Base-by-base conservation (phyloP, 805 yeast species). In the Yamadazyma sp. region DNA sequence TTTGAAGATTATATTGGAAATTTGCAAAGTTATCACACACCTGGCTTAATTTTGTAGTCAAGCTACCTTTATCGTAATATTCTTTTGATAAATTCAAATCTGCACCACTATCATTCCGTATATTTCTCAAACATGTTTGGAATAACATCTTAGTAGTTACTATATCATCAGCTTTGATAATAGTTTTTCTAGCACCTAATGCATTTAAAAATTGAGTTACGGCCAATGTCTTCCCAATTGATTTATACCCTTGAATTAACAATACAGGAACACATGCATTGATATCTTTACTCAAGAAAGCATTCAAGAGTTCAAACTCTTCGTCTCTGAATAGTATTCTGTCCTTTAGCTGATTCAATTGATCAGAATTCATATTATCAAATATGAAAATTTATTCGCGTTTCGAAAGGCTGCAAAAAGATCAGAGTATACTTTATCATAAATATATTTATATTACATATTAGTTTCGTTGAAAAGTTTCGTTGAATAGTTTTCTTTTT, bases 151-250 rank as follows among this genome's bases (percentile, higher is more conserved):
- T 62, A 25, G 55, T 53, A 5, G 71, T 60, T 18, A 74, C 49
- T 33, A 69, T 60, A 41, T 63, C 73, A 33, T 73, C 76, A 47
- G 79, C 73, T 9, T 62, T 53, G 10, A 75, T 46, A 5, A 59
- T 41, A 2, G 68, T 50, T 14, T 49, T 47, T 4, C 49, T 47
- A 4, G 65, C 47, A 2, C 47, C 48, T 10, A 65, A 33, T 7
- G 44, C 37, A 5, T 56, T 31, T 11, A 73, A 47, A 39, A 57
- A 70, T 12, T 46, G 37, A 1, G 39, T 43, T 4, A 74, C 52
- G 1, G 66, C 58, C 35, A 53, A 55, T 2, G 77, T 54, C 44
- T 75, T 75, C 0, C 81, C 81, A 12, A 70, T 56, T 1, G 78
- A 63, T 34, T 64, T 57, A 38, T 67, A 62, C 0, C 81, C 80